These are phyloP conservation scores for Thelonectria olida DNA, from an alignment of 2,329 filamentous ascomycete species.

Conservation along the genomic window DNA sequence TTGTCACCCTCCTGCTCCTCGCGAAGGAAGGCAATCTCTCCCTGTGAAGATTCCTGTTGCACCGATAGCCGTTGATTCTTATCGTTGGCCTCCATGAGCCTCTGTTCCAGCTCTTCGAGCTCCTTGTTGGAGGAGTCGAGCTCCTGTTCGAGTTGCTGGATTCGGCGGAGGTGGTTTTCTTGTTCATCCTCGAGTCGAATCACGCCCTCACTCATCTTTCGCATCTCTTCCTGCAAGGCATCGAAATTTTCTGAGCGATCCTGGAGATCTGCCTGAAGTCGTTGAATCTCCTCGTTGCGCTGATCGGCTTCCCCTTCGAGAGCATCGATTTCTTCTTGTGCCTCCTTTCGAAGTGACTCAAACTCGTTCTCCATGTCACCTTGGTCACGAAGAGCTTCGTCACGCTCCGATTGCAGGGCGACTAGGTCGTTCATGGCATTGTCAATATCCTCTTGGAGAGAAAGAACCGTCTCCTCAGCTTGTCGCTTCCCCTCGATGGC, in stretches of 20 bases:
- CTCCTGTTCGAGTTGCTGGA: slow-evolving; percentile 85
- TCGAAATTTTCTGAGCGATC: slow-evolving; percentile 87
- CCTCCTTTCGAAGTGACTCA: slow-evolving; percentile 68
- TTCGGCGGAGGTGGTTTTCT: slow-evolving; percentile 78
- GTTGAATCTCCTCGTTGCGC: slow-evolving; percentile 75
- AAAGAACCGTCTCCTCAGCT: slow-evolving; percentile 65
- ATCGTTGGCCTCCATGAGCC: slow-evolving; percentile 83
- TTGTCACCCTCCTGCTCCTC: slow-evolving; percentile 98
- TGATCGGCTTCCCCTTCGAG: slow-evolving; percentile 78
- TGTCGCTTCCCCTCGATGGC: slow-evolving; percentile 71
- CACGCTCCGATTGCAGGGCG: slow-evolving; percentile 81
- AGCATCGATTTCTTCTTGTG: slow-evolving; percentile 72
- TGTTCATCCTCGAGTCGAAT: slow-evolving; percentile 91
- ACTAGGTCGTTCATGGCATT: slow-evolving; percentile 82
- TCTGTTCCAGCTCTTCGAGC: slow-evolving; percentile 84
- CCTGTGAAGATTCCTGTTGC: slow-evolving; percentile 90
- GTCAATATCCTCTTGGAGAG: slow-evolving; percentile 84
- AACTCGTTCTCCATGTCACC: slow-evolving; percentile 68
- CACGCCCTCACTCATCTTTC: slow-evolving; percentile 86
- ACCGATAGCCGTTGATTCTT: slow-evolving; percentile 90
- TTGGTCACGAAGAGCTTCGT: slow-evolving; percentile 80
- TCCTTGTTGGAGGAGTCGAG: slow-evolving; percentile 86
- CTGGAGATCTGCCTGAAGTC: slow-evolving; percentile 75
- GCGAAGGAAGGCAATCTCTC: slow-evolving; percentile 92
- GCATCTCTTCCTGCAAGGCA: slow-evolving; percentile 93